phyloP scores from a whole-genome alignment of 1,139 yeast genomes.

The Saccharomyces pastorianus region DNA sequence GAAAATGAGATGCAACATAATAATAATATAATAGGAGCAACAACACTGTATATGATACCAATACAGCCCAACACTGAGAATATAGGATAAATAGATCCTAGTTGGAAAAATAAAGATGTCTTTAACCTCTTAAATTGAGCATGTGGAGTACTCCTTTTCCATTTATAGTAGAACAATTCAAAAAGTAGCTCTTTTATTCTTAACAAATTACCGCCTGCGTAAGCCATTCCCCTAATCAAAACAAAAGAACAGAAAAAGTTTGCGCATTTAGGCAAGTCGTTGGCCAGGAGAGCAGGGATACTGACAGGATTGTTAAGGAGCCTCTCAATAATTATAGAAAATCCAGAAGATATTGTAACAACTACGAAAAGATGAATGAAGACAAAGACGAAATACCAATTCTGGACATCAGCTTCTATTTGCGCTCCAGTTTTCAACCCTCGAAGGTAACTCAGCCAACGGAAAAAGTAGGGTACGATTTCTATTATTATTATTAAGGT shows the following conservation, averaged over 20 bases:
- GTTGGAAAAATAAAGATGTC: constrained; percentile 40
- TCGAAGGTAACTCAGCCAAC: constrained; percentile 42
- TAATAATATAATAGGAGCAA: constrained; percentile 68
- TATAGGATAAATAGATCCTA: constrained; percentile 76
- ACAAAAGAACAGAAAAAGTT: constrained; percentile 72
- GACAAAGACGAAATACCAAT: constrained; percentile 61
- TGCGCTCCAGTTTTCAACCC: constrained; percentile 50
- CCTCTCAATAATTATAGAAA: constrained; percentile 57
- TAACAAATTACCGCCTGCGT: constrained; percentile 60
- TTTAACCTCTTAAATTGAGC: constrained; percentile 42
- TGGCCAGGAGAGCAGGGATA: constrained; percentile 61
- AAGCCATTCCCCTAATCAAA: constrained; percentile 62
- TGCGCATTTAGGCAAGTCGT: constrained; percentile 72
- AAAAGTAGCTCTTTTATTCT: constrained; percentile 44
- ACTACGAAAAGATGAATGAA: constrained; percentile 79
- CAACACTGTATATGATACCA: constrained; percentile 64
- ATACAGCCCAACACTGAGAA: constrained; percentile 71
- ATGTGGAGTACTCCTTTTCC: constrained; percentile 52
- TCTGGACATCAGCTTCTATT: constrained; percentile 52
- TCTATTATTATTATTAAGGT: constrained; percentile 52
- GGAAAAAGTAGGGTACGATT: constrained; percentile 43
- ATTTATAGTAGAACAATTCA: constrained; percentile 35
- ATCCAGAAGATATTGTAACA: constrained; percentile 76
- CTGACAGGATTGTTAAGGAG: constrained; percentile 64
- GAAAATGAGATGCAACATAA: constrained; percentile 53